Evolutionary conservation across 805 yeast genomes (phyloP).

Genomic region (Saccharomycopsis olivae): DNA sequence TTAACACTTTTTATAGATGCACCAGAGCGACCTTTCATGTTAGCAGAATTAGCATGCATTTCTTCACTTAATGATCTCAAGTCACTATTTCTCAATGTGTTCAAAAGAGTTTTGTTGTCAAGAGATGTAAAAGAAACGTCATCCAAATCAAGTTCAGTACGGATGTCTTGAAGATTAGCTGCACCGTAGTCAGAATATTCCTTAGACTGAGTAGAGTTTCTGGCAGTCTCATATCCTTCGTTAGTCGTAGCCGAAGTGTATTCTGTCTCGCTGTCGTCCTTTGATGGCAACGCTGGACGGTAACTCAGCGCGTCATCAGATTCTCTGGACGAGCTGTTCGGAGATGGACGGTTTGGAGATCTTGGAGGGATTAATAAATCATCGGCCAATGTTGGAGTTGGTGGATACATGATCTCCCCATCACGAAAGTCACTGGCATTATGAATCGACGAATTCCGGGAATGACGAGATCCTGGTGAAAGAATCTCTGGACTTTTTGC

Average conservation of each 20-base stretch:
- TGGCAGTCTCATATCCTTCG: not conserved
- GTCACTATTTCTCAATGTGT: conserved; percentile 16
- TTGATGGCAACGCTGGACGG: not conserved
- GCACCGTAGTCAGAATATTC: not conserved
- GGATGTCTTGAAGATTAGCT: not conserved
- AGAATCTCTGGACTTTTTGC: not conserved
- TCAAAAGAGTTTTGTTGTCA: conserved; percentile 14
- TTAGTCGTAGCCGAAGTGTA: not conserved
- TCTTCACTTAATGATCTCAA: conserved; percentile 6
- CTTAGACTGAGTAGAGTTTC: too few relatives aligned
- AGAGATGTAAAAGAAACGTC: conserved; percentile 10
- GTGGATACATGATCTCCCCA: too few relatives aligned
- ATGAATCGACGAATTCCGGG: conserved; percentile 10
- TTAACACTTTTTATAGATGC: conserved; percentile 4
- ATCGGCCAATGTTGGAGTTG: not conserved
- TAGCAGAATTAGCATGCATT: not conserved
- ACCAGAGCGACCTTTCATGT: not conserved
- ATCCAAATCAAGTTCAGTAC: not conserved
- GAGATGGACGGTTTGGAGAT: conserved; percentile 10
- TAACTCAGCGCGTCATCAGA: not conserved
- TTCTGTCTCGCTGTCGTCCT: not conserved
- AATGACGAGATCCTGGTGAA: conserved; percentile 1
- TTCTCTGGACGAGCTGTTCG: not conserved
- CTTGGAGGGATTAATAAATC: conserved; percentile 9
- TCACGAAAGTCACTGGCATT: not conserved